Evolutionary conservation across 2,329 filamentous ascomycete species (phyloP).

Genomic region (Akanthomyces uredinophilus): DNA sequence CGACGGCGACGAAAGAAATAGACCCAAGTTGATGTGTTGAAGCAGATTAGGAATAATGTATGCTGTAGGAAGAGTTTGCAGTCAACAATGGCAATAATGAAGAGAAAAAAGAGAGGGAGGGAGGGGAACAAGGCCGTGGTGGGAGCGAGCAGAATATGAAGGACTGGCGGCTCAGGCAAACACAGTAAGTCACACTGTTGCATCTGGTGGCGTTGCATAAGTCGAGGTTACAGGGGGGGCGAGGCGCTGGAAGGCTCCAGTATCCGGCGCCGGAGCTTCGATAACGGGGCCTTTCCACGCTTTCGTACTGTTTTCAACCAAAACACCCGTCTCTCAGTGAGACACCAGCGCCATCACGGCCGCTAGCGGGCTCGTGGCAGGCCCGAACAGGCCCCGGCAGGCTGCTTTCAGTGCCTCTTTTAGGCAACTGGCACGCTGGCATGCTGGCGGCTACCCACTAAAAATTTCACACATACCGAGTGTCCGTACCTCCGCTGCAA

Average conservation of each 20-base stretch:
- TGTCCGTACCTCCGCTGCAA: no score
- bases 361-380: neutral
- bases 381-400: neutral
- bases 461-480: no score
- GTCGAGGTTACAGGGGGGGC: conserved; percentile 2
- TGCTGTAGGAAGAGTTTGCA: neutral
- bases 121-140: conserved; percentile 14
- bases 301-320: neutral
- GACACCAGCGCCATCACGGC: neutral
- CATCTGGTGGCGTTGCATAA: conserved; percentile 16
- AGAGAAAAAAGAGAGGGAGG: conserved; percentile 15
- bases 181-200: conserved; percentile 15
- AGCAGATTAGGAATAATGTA: neutral
- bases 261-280: conserved; percentile 10
- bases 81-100: conserved; percentile 4
- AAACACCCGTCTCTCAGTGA: neutral
- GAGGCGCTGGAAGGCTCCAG: neutral
- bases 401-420: neutral
- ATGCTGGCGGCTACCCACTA: neutral
- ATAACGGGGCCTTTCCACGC: conserved; percentile 4
- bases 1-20: neutral
- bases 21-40: neutral
- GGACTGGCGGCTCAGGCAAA: conserved; percentile 1
- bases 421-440: neutral
- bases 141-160: conserved; percentile 15